Conservation (phyloP, 2,329 filamentous ascomycete species). For the Pseudogymnoascus sp. region DNA sequence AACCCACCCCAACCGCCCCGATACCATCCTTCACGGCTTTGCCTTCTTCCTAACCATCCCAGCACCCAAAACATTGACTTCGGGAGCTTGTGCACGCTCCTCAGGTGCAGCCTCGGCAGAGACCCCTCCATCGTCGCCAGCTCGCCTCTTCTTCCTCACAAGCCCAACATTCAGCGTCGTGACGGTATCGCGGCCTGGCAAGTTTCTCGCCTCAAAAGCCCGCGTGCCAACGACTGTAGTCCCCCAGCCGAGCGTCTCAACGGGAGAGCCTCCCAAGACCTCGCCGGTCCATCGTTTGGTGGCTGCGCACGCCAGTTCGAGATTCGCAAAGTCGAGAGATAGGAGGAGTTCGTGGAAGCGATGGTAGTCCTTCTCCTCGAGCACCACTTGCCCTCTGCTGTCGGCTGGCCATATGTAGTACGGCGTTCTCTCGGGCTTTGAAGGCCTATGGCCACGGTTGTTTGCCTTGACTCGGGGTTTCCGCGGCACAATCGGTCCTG, state of each 20-base stretch:
- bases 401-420: slow-evolving; percentile 60
- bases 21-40: slow-evolving; percentile 30
- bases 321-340: slow-evolving; percentile 64
- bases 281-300: slow-evolving; percentile 66
- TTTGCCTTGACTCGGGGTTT: slow-evolving; percentile 58
- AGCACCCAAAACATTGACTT: slow-evolving; percentile 43
- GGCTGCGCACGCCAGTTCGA: slow-evolving; percentile 55
- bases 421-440: slow-evolving; percentile 45
- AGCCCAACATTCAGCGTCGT: slow-evolving; percentile 31
- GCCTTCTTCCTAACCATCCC: slow-evolving; percentile 51
- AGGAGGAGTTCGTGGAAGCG: slow-evolving; percentile 63
- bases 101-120: slow-evolving; percentile 8
- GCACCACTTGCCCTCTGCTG: slow-evolving; percentile 56
- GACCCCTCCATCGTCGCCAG: slow-evolving; percentile 17
- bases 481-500: slow-evolving; percentile 56
- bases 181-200: slow-evolving; percentile 12
- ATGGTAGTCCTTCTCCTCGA: slow-evolving; percentile 59
- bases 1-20: neutral
- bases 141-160: slow-evolving; percentile 46
- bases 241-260: slow-evolving; percentile 42
- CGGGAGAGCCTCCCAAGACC: slow-evolving; percentile 38
- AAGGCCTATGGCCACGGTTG: slow-evolving; percentile 42
- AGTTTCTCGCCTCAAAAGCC: slow-evolving; percentile 20
- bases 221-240: slow-evolving; percentile 41
- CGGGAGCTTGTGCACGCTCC: neutral